Evolutionary conservation across 2,329 filamentous ascomycete species (phyloP).

Genomic region (Moelleriella libera): DNA sequence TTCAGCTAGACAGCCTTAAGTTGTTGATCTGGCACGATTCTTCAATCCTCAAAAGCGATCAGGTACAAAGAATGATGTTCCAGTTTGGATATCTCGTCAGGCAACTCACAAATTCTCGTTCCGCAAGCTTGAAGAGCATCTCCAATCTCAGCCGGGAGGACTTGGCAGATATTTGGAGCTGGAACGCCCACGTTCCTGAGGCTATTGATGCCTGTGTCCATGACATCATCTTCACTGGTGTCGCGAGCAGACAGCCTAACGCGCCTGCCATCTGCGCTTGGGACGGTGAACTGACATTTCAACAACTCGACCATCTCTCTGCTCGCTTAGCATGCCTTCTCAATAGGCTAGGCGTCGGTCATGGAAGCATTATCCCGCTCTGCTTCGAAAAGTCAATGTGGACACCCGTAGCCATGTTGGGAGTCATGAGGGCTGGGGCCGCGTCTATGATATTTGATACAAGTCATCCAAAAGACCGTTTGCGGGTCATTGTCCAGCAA

Average conservation of each 20-base stretch:
- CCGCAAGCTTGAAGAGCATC: not conserved
- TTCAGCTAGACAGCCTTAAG: not conserved
- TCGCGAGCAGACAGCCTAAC: slow-evolving; percentile 2
- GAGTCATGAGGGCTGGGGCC: slow-evolving; percentile 17
- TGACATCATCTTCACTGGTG: slow-evolving; percentile 5
- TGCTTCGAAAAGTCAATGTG: slow-evolving; percentile 21
- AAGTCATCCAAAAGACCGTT: slow-evolving; percentile 4
- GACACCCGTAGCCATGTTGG: slow-evolving; percentile 16
- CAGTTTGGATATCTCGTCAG: not conserved
- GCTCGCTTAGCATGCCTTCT: slow-evolving; percentile 4
- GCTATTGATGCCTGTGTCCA: slow-evolving; percentile 7
- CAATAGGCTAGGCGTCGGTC: slow-evolving; percentile 7
- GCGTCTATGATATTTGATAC: slow-evolving; percentile 6
- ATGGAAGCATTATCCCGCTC: slow-evolving; percentile 13
- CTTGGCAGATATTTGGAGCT: slow-evolving; percentile 4
- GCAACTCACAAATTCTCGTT: not conserved
- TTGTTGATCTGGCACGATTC: not conserved
- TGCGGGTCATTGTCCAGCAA: slow-evolving; percentile 2
- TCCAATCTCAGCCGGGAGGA: not conserved
- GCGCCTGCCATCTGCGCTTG: slow-evolving; percentile 10
- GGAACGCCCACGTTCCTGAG: slow-evolving; percentile 6
- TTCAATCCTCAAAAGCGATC: not conserved
- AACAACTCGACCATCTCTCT: slow-evolving; percentile 6
- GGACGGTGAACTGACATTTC: slow-evolving; percentile 13
- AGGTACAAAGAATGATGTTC: not conserved